Conservation (phyloP, 78 protist species). For the Dictyostelium discoideum region dicty_2.7 NC_007089.4:5785501-5786000, state of each 20-base stretch:
- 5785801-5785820: neutral
- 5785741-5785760: slow-evolving; percentile 12
- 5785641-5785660: neutral
- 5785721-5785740: neutral
- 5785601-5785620: slow-evolving; percentile 41
- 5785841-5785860: slow-evolving; percentile 4
- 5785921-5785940: neutral
- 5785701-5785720: neutral
- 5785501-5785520: neutral
- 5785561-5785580: neutral
- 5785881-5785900: neutral
- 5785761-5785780: neutral
- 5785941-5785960: neutral
- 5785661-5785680: neutral
- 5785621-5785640: neutral
- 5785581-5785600: neutral
- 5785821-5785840: neutral
- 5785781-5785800: neutral
- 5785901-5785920: slow-evolving; percentile 28
- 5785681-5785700: neutral
- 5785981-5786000: neutral
- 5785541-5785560: neutral
- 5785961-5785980: neutral
- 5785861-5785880: neutral
- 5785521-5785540: neutral